phyloP scores from a whole-genome alignment of 2,329 filamentous ascomycete species.

The Colletotrichum siamense region DNA sequence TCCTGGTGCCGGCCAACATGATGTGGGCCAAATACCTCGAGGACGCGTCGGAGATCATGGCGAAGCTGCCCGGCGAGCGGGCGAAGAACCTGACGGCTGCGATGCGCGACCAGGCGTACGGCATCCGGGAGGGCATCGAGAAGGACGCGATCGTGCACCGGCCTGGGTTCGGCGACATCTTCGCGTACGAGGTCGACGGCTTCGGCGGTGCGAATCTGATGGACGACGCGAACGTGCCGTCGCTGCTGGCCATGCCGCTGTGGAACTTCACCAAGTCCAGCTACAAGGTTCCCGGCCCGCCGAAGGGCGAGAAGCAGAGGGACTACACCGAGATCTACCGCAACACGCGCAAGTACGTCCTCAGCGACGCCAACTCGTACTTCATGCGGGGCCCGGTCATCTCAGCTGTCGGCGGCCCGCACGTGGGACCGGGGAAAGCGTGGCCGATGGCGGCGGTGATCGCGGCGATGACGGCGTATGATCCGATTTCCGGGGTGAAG shows the following conservation, averaged over 20 bases:
- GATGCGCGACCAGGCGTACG: constrained; percentile 64
- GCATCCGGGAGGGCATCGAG: constrained; percentile 72
- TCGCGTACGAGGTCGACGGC: constrained; percentile 79
- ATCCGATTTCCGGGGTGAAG: constrained; percentile 25
- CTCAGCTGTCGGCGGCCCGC: constrained; percentile 73
- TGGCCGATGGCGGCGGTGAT: constrained; percentile 65
- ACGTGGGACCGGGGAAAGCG: constrained; percentile 64
- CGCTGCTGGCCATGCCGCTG: constrained; percentile 68
- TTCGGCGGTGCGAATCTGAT: constrained; percentile 71
- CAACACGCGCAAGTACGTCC: constrained; percentile 80
- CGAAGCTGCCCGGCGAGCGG: constrained; percentile 46
- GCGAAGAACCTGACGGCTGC: constrained; percentile 48
- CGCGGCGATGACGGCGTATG: constrained; percentile 52
- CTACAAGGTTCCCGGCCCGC: not conserved
- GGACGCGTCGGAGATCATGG: constrained; percentile 51
- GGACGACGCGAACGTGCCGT: constrained; percentile 77
- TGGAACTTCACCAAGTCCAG: constrained; percentile 54
- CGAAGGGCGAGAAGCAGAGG: constrained; percentile 36
- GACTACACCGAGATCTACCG: constrained; percentile 71
- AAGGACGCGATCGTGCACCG: constrained; percentile 69
- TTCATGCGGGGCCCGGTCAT: constrained; percentile 72
- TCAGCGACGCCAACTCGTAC: constrained; percentile 80
- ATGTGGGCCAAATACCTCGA: constrained; percentile 73
- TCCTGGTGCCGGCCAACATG: constrained; percentile 90
- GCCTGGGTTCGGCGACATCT: constrained; percentile 67